Conservation (phyloP, 2,329 filamentous ascomycete species). For the Cladorrhinum sp. region DNA sequence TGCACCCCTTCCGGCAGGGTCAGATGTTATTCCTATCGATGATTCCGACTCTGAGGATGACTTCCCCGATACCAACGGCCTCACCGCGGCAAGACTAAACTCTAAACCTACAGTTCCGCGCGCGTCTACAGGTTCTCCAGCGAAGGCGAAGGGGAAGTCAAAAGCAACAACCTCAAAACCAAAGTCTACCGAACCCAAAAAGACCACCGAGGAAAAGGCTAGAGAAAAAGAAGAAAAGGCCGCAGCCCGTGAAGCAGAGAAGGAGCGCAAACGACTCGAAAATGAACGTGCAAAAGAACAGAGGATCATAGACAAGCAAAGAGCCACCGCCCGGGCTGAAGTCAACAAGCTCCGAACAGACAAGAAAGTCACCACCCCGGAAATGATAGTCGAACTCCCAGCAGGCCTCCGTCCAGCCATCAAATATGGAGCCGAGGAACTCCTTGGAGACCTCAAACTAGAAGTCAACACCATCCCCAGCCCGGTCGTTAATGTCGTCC, state of each 20-base stretch:
- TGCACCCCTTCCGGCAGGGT: slow-evolving; percentile 39
- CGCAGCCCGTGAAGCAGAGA: slow-evolving; percentile 51
- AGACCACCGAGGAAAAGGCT: slow-evolving; percentile 37
- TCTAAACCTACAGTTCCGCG: not conserved
- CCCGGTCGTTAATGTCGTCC: slow-evolving; percentile 52
- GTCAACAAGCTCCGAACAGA: slow-evolving; percentile 71
- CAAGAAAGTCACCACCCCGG: slow-evolving; percentile 68
- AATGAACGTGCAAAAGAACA: slow-evolving; percentile 59
- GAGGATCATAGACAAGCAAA: slow-evolving; percentile 61
- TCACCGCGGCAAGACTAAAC: slow-evolving; percentile 35
- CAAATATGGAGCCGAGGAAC: slow-evolving; percentile 44
- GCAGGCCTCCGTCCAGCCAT: slow-evolving; percentile 49
- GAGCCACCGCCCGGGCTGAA: slow-evolving; percentile 63
- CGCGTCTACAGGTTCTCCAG: slow-evolving; percentile 5
- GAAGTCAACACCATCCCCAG: slow-evolving; percentile 42
- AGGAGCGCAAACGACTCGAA: slow-evolving; percentile 53
- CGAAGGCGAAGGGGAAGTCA: not conserved
- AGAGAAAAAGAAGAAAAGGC: slow-evolving; percentile 45
- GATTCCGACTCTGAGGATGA: slow-evolving; percentile 42
- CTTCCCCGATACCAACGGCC: slow-evolving; percentile 45
- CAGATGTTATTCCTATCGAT: slow-evolving; percentile 38
- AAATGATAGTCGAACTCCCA: slow-evolving; percentile 76
- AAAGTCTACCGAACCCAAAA: slow-evolving; percentile 21
- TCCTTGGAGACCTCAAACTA: slow-evolving; percentile 52
- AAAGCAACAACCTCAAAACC: slow-evolving; percentile 23